A percentile compares a stretch with the other conserved stretches of the same genome.
Conservation (phyloP, 495 filamentous ascomycete genomes). For the Podospora anserina region DNA sequence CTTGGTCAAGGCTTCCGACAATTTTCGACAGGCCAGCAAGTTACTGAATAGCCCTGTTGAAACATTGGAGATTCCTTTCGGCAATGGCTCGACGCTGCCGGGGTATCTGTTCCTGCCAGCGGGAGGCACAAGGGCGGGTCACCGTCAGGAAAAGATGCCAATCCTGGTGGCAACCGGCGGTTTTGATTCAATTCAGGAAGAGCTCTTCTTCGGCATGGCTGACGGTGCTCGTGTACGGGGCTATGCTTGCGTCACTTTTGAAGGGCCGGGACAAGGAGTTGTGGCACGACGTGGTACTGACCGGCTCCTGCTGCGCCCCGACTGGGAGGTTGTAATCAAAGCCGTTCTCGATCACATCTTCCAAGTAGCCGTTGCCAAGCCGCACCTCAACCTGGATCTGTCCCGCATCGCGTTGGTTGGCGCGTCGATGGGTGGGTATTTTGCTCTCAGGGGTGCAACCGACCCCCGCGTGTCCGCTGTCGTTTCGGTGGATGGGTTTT, state of each 20-base stretch:
- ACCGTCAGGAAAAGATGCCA: slow-evolving; percentile 29
- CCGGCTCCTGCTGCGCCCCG: slow-evolving; percentile 34
- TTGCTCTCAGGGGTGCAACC: slow-evolving; percentile 38
- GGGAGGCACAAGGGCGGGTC: not conserved
- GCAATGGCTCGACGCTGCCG: slow-evolving; percentile 30
- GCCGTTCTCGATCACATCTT: slow-evolving; percentile 38
- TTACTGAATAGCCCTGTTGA: slow-evolving; percentile 24
- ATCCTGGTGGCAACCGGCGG: slow-evolving; percentile 43
- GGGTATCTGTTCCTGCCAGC: slow-evolving; percentile 44
- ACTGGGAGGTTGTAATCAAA: slow-evolving; percentile 31
- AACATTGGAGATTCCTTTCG: slow-evolving; percentile 41
- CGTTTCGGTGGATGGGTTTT: slow-evolving; percentile 42
- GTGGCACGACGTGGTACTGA: slow-evolving; percentile 27
- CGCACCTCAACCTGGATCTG: slow-evolving; percentile 42
- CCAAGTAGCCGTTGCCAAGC: slow-evolving; percentile 11
- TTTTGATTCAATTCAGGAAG: slow-evolving; percentile 46
- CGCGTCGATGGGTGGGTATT: slow-evolving; percentile 47
- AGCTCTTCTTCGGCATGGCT: slow-evolving; percentile 40
- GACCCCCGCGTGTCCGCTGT: slow-evolving; percentile 49
- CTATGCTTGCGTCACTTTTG: slow-evolving; percentile 48
- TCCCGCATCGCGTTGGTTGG: slow-evolving; percentile 41
- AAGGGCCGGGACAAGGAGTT: slow-evolving; percentile 52
- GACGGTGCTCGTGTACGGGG: slow-evolving; percentile 32
- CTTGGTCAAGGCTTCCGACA: slow-evolving; percentile 18
- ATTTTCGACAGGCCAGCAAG: slow-evolving; percentile 25